Conservation (phyloP, 768 basidiomycete species). For the Suillus occidentalis region DNA sequence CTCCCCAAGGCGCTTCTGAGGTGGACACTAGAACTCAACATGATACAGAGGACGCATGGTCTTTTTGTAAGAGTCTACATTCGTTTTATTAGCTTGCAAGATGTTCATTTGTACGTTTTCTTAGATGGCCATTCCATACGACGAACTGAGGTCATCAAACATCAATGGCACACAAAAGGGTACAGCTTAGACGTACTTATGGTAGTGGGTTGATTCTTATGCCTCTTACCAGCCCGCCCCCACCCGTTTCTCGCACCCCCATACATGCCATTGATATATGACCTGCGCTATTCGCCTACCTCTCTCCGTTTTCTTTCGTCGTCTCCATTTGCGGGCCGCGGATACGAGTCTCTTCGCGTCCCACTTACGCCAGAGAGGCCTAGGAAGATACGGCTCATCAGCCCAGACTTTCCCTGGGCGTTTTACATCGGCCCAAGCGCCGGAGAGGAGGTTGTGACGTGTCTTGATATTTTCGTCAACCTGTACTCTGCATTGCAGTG, state of each 20-base stretch:
- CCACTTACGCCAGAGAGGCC: conserved; percentile 4
- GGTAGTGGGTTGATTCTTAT: background rate
- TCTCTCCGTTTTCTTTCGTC: conserved; percentile 1
- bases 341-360: background rate
- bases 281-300: conserved; percentile 2
- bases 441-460: background rate
- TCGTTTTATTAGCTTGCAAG: background rate
- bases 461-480: conserved; percentile 3
- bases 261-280: conserved; percentile 3
- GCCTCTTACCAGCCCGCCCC: background rate
- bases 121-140: background rate
- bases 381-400: conserved; percentile 5
- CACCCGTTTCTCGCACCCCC: background rate
- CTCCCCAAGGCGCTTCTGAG: background rate
- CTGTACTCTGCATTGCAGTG: conserved; percentile 6
- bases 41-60: background rate
- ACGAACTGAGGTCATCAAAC: background rate
- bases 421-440: conserved; percentile 1
- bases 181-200: background rate
- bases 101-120: background rate
- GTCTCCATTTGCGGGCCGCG: background rate
- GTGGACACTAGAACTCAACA: background rate
- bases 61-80: background rate
- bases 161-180: background rate
- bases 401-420: conserved; percentile 9